Evolutionary conservation across 2,329 filamentous ascomycete genomes (phyloP).

Genomic region (Juglanconis oblonga): DNA sequence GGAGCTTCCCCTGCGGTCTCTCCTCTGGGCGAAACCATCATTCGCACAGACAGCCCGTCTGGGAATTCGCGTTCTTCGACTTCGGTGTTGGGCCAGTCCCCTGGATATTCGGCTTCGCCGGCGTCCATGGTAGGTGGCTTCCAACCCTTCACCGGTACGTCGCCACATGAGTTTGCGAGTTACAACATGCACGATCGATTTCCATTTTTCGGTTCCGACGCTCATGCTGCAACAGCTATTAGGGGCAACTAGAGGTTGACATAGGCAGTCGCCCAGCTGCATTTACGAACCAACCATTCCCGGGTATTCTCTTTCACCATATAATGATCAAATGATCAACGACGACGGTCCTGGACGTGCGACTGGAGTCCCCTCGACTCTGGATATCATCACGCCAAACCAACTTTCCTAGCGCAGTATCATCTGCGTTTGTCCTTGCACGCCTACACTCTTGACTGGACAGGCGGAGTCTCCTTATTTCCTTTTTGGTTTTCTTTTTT

Average conservation of each 20-base stretch:
- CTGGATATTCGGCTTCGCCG: slow-evolving; percentile 40
- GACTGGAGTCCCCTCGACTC: not conserved
- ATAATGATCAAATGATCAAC: not conserved
- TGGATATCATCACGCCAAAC: not conserved
- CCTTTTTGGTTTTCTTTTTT: slow-evolving; percentile 1
- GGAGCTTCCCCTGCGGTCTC: slow-evolving; percentile 34
- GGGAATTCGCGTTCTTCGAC: slow-evolving; percentile 21
- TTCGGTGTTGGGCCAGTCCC: slow-evolving; percentile 29
- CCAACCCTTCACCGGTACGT: slow-evolving; percentile 45
- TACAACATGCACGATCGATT: slow-evolving; percentile 43
- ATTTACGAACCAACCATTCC: not conserved
- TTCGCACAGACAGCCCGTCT: slow-evolving; percentile 30
- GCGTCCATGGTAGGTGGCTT: slow-evolving; percentile 43
- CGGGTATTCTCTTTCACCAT: not conserved
- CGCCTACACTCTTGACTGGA: not conserved
- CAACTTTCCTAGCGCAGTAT: not conserved
- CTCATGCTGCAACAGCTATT: slow-evolving; percentile 50
- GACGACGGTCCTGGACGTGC: not conserved
- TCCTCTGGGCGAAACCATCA: slow-evolving; percentile 26
- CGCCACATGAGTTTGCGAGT: slow-evolving; percentile 39
- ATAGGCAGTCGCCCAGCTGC: slow-evolving; percentile 4
- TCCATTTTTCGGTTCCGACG: slow-evolving; percentile 44
- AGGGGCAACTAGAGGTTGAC: slow-evolving; percentile 27
- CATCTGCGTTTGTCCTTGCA: not conserved
- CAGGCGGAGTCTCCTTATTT: not conserved